phyloP scores from a whole-genome alignment of 1,284 basidiomycete genomes.

The Malassezia dermatis region DNA sequence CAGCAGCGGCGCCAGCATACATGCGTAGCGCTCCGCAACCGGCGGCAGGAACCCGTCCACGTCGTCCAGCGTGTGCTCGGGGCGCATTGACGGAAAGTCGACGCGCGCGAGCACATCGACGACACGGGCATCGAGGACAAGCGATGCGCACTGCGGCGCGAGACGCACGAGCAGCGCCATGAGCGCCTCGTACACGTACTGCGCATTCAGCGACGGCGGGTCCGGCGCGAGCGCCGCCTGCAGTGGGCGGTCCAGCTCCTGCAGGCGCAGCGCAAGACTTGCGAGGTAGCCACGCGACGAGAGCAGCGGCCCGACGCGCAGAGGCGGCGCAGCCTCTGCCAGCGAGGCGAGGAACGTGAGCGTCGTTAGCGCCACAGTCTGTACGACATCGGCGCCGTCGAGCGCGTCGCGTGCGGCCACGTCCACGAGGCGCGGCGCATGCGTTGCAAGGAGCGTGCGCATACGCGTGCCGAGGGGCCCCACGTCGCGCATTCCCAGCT shows the following conservation, averaged over 20 bases:
- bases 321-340: not conserved
- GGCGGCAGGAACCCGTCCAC: conserved; percentile 75
- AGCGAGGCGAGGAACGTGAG: conserved; percentile 58
- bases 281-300: conserved; percentile 67
- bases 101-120: conserved; percentile 71
- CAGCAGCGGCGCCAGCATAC: conserved; percentile 71
- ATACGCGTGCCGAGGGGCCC: conserved; percentile 51
- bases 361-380: conserved; percentile 79
- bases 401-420: conserved; percentile 80
- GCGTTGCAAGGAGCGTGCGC: conserved; percentile 53
- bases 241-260: conserved; percentile 70
- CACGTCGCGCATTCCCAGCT: conserved; percentile 66
- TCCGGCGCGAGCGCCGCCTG: conserved; percentile 74
- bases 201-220: conserved; percentile 79
- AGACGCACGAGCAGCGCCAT: conserved; percentile 77
- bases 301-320: conserved; percentile 54
- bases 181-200: conserved; percentile 92
- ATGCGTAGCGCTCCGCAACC: conserved; percentile 75
- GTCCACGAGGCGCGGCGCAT: conserved; percentile 62
- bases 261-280: conserved; percentile 71
- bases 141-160: conserved; percentile 76
- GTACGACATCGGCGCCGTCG: conserved; percentile 90
- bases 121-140: conserved; percentile 67
- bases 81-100: conserved; percentile 71
- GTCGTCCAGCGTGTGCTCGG: conserved; percentile 68